These are phyloP conservation scores for Nakazawaea ernobii DNA, from an alignment of 805 yeast species.

Conservation along the genomic window DNA sequence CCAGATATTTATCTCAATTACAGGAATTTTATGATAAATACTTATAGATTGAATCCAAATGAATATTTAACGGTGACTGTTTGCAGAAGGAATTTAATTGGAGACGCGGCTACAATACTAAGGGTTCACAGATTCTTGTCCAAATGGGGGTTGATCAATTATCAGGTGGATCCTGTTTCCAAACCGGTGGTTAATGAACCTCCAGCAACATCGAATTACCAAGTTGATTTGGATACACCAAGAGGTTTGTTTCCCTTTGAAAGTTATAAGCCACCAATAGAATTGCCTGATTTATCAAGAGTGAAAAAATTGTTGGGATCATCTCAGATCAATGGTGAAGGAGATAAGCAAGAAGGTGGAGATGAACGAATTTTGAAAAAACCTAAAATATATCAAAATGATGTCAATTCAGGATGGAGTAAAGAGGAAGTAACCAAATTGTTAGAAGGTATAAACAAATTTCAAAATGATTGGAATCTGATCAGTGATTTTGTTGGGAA, in stretches of 20 bases:
- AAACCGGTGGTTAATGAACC: slow-evolving; percentile 66
- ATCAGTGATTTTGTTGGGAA: slow-evolving; percentile 63
- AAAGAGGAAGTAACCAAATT: slow-evolving; percentile 54
- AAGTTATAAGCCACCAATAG: slow-evolving; percentile 63
- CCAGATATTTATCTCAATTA: slow-evolving; percentile 76
- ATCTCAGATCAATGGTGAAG: no score
- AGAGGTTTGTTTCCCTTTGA: slow-evolving; percentile 90
- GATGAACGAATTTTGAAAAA: slow-evolving; percentile 23
- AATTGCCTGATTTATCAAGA: slow-evolving; percentile 29
- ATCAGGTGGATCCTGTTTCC: slow-evolving; percentile 79
- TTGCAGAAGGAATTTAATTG: slow-evolving; percentile 81
- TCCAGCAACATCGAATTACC: slow-evolving; percentile 71
- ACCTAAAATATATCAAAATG: slow-evolving; percentile 30
- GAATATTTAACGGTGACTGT: slow-evolving; percentile 89
- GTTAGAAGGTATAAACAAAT: slow-evolving; percentile 55
- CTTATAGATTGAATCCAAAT: slow-evolving; percentile 82
- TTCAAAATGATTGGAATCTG: slow-evolving; percentile 73
- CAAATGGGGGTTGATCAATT: slow-evolving; percentile 91
- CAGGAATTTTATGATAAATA: slow-evolving; percentile 83
- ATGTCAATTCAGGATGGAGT: slow-evolving; percentile 54
- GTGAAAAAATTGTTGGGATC: slow-evolving; percentile 20
- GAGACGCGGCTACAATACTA: slow-evolving; percentile 86
- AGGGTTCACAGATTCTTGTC: slow-evolving; percentile 78
- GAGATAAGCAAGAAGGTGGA: no score
- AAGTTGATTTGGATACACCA: slow-evolving; percentile 80